Base-by-base conservation (phyloP, 192 early-diverging fungal species). In the Backusella liffmaniae region DNA sequence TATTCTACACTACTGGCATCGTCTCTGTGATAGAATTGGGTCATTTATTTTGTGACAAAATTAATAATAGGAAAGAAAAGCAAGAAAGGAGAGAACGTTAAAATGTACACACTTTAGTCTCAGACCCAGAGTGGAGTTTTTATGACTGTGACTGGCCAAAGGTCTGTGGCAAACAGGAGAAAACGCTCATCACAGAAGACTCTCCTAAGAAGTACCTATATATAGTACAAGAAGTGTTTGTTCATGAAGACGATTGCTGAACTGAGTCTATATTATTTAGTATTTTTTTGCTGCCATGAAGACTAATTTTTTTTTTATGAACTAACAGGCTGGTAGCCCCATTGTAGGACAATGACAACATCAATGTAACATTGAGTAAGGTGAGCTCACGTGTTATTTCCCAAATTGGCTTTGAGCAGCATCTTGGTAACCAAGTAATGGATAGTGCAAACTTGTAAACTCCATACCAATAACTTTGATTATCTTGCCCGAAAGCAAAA, bases 401-500 rank as follows among this genome's bases (percentile, higher is more conserved):
- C 56, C 18, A 29, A 29, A 29, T 62, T 62, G 56, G 21, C 9
- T 49, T 4, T 49, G 12, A 62, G 56, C 56, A 62, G 56, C 10
- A 62, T 23, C 23, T 29, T 4, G 21, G 56, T 62, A 62, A 13
- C 56, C 56, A 29, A 26, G 56, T 29, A 12, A 29, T 29, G 21
- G 56, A 12, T 29, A 8, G 56, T 29, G 26, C 26, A 8, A 29
- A 62, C 53, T 23, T 56, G 53, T n/a, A 13, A 62, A 29, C 2
- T 13, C 26, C 8, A 62, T 62, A 62, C 56, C 56, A 62, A 62
- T 62, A 62, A 10, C 56, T 62, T 62, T 62, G 56, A 10, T 62
- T 62, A 62, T 62, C 56, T 62, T 62, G 56, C 56, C 56, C 56
- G 56, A 62, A 62, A 62, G 26, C 56, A 62, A 29, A 62, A 62